Evolutionary conservation across 306 rosid species (phyloP), one percentile per base, ranked within the genome.

Genomic region (Gynostemma pentaphyllum): DNA sequence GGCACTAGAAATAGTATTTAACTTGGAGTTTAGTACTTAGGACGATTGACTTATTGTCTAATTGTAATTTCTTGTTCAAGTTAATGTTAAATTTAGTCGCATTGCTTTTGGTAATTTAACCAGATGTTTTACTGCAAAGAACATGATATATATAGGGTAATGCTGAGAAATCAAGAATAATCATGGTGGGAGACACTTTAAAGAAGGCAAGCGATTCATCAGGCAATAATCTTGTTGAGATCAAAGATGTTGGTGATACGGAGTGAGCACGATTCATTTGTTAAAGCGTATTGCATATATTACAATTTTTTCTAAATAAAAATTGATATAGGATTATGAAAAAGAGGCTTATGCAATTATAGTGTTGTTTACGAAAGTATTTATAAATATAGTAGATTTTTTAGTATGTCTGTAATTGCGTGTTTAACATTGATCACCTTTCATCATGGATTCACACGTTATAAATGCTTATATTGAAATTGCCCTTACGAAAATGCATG

Each of bases 131-230:
- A 50, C 45, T 13, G 32, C 41, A 16, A 44, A 14, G 13, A 11
- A 13, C 23, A 28, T 2, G 12, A 4, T 26, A 3, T 55, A 75
- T 5, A 15, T 46, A 91, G 96, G 91, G 96, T 41, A 85, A 91
- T 80, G 98, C 96, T 19, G 98, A 85, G 83, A 83, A 76, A 83
- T 82, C 95, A 1, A 82, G 96, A 80, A 88, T 91, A 69, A 72
- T 91, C 45, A 85, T 91, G 95, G 96, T 91, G 60, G 98, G 98
- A 10, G 98, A 88, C 75, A 83, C 88, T 45, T 77, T 91, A 85
- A 91, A 86, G 81, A 91, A 73, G 77, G 89, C 89, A 0, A 83
- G 91, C 16, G 90, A 77, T 70, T 76, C 89, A 0, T 80, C 89
- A 51, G 87, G 69, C 55, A 76, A 78, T 23, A 74, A 59, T 70